Evolutionary conservation across 805 yeast genomes (phyloP).

Genomic region (Schwanniomyces polymorphus): DNA sequence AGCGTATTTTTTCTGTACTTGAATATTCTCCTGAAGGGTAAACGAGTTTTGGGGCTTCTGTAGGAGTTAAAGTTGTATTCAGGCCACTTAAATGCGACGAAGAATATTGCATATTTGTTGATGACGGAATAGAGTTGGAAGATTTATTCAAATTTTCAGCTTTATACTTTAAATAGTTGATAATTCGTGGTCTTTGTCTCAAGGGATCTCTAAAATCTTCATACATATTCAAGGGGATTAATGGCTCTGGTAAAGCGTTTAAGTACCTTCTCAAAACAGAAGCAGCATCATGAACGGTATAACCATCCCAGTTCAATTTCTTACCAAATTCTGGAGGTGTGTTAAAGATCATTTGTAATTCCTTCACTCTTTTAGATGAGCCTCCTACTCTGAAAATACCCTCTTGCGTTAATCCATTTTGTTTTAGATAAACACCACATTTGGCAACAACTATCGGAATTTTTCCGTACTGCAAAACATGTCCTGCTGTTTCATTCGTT

Average conservation of each 20-base stretch:
- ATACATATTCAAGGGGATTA: slow-evolving; percentile 77
- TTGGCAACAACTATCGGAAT: slow-evolving; percentile 95
- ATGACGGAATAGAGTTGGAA: not conserved
- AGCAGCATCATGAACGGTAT: slow-evolving; percentile 95
- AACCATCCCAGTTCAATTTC: slow-evolving; percentile 87
- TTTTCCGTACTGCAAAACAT: slow-evolving; percentile 75
- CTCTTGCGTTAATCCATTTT: slow-evolving; percentile 73
- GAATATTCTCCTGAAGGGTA: slow-evolving; percentile 18
- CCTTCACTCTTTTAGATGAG: slow-evolving; percentile 81
- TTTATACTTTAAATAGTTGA: slow-evolving; percentile 64
- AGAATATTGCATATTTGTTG: not conserved
- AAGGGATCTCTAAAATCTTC: slow-evolving; percentile 79
- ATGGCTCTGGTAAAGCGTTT: slow-evolving; percentile 88
- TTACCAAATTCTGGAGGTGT: slow-evolving; percentile 89
- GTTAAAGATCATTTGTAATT: slow-evolving; percentile 79
- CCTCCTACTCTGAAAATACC: slow-evolving; percentile 96
- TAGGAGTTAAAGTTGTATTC: not conserved
- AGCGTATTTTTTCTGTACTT: not conserved
- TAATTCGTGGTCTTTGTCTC: slow-evolving; percentile 58
- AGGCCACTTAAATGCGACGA: not conserved
- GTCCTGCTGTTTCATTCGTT: slow-evolving; percentile 51
- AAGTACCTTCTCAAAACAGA: slow-evolving; percentile 82
- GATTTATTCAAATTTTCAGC: slow-evolving; percentile 40
- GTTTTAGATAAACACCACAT: slow-evolving; percentile 84
- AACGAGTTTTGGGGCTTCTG: slow-evolving; percentile 11